Conservation (phyloP, 345 rosid genomes). For the Psidium friedrichsthalianum region DNA sequence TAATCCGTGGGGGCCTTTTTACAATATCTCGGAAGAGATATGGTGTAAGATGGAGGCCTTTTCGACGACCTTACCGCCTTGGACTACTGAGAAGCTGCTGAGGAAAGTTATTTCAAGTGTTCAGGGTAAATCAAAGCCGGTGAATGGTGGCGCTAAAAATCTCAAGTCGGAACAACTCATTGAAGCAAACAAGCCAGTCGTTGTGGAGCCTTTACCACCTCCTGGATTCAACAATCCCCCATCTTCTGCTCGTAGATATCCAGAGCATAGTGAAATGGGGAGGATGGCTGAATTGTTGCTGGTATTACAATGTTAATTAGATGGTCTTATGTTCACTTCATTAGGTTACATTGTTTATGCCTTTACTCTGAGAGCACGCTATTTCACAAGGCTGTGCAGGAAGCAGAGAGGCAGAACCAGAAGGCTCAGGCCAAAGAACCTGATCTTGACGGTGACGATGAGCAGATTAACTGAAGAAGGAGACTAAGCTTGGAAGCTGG, state of each 20-base stretch:
- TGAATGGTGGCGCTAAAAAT: background rate
- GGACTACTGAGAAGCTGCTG: slow-evolving; percentile 1
- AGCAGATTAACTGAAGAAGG: background rate
- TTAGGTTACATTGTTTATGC: background rate
- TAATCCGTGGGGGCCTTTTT: background rate
- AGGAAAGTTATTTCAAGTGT: background rate
- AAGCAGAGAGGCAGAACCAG: background rate
- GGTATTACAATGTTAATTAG: background rate
- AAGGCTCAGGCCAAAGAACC: background rate
- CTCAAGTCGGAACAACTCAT: background rate
- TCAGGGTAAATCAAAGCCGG: background rate
- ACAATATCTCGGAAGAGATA: background rate
- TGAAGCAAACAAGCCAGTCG: background rate
- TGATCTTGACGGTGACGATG: background rate
- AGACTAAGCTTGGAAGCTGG: background rate
- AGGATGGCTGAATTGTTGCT: slow-evolving; percentile 2
- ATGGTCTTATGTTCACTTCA: background rate
- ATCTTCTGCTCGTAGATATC: background rate
- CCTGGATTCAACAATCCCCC: background rate
- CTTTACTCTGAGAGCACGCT: background rate
- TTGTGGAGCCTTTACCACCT: background rate
- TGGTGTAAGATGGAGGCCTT: background rate
- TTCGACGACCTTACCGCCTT: background rate
- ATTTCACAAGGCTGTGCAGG: slow-evolving; percentile 1
- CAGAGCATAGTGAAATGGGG: background rate